Evolutionary conservation across 2,329 filamentous ascomycete species (phyloP).

Genomic region (Penicillium paneum): DNA sequence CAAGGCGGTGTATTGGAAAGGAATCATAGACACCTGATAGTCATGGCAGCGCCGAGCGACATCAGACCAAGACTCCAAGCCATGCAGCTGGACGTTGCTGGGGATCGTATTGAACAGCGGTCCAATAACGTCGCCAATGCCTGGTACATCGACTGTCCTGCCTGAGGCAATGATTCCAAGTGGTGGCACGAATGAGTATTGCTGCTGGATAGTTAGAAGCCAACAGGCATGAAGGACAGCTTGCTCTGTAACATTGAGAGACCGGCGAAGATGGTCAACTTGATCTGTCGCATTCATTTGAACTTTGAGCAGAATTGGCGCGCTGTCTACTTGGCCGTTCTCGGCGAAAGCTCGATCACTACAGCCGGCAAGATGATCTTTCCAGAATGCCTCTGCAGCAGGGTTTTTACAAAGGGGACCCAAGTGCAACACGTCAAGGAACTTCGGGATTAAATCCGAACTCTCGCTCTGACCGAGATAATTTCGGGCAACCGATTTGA

Average conservation of each 20-base stretch:
- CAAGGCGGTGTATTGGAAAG: constrained; percentile 75
- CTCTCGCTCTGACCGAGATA: constrained; percentile 44
- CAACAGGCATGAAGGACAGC: constrained; percentile 74
- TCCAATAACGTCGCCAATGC: constrained; percentile 66
- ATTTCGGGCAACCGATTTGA: constrained; percentile 55
- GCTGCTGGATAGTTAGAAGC: constrained; percentile 59
- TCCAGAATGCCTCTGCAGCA: constrained; percentile 67
- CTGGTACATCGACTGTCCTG: constrained; percentile 63
- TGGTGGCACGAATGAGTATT: constrained; percentile 49
- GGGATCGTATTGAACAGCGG: constrained; percentile 90
- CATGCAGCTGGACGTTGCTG: constrained; percentile 53
- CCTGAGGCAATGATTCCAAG: constrained; percentile 79
- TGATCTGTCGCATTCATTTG: constrained; percentile 36
- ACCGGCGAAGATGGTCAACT: constrained; percentile 55
- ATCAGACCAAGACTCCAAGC: constrained; percentile 55
- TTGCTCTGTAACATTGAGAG: constrained; percentile 71
- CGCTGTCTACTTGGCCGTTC: constrained; percentile 5
- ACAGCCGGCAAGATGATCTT: constrained; percentile 48
- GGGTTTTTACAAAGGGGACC: constrained; percentile 60
- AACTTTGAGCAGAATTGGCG: constrained; percentile 17
- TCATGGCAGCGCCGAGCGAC: constrained; percentile 65
- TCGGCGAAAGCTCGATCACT: constrained; percentile 16
- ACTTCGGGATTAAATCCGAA: constrained; percentile 44
- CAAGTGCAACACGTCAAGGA: constrained; percentile 64
- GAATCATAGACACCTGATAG: constrained; percentile 64